phyloP scores from a whole-genome alignment of 106 monocot species.

The Dactylorhiza incarnata region DNA sequence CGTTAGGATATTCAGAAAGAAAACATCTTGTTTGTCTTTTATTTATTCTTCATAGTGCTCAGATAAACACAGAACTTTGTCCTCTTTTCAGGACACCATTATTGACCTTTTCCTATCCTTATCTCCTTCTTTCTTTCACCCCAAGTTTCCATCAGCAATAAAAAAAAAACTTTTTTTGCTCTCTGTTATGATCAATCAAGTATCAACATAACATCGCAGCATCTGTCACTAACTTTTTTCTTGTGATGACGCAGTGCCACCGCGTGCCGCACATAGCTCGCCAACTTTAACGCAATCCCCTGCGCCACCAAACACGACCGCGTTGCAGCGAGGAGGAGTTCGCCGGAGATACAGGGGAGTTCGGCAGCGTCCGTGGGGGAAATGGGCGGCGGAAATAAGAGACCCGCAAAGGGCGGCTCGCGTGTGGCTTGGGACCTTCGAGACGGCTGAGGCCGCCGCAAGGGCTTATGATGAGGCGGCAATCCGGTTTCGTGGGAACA shows the following conservation, averaged over 20 bases:
- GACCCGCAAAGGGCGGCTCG: conserved; percentile 61
- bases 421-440: conserved; percentile 71
- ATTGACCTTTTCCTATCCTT: neutral
- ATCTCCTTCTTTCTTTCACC: neutral
- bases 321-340: conserved; percentile 3
- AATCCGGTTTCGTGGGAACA: conserved; percentile 42
- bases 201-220: no score
- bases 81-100: neutral
- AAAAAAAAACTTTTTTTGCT: neutral
- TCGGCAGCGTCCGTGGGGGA: conserved; percentile 66
- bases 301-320: neutral
- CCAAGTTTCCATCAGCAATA: neutral
- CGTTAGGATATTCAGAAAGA: neutral
- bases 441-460: conserved; percentile 58
- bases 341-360: conserved; percentile 48
- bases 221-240: no score
- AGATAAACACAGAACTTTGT: conserved; percentile 2
- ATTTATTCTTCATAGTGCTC: neutral
- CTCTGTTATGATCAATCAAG: neutral
- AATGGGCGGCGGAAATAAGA: conserved; percentile 69
- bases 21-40: neutral
- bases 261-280: neutral
- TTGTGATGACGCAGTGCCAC: neutral
- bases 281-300: neutral
- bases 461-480: conserved; percentile 64